A percentile compares a stretch with the other conserved stretches of the same genome.
These are phyloP conservation scores for Pythium coloratum DNA, from an alignment of 352 stramenopile genomes.

Conservation along the genomic window DNA sequence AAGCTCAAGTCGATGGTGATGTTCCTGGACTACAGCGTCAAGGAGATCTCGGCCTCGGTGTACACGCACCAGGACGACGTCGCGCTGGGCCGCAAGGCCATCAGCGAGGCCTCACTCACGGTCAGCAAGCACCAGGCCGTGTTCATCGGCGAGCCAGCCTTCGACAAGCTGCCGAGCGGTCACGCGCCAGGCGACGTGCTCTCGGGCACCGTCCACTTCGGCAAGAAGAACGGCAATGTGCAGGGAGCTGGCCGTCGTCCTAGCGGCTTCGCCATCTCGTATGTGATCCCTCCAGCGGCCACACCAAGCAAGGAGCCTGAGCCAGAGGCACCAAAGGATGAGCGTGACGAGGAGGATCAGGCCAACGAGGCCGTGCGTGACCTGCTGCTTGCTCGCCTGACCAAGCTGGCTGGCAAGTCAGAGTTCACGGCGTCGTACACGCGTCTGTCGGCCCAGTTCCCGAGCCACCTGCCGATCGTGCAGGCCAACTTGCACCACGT, in stretches of 20 bases:
- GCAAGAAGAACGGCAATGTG: slow-evolving; percentile 66
- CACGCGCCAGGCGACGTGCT: slow-evolving; percentile 61
- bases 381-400: slow-evolving; percentile 61
- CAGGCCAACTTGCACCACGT: slow-evolving; percentile 77
- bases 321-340: slow-evolving; percentile 65
- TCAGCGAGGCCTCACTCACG: slow-evolving; percentile 48
- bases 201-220: slow-evolving; percentile 69
- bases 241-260: slow-evolving; percentile 63
- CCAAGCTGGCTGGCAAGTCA: slow-evolving; percentile 68
- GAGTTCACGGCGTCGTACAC: slow-evolving; percentile 58
- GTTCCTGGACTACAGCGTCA: slow-evolving; percentile 71
- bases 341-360: slow-evolving; percentile 62
- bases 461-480: slow-evolving; percentile 55
- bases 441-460: slow-evolving; percentile 52
- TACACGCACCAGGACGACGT: slow-evolving; percentile 71
- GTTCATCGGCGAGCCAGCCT: slow-evolving; percentile 70
- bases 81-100: slow-evolving; percentile 52
- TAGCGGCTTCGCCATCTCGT: slow-evolving; percentile 69
- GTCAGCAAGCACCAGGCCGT: slow-evolving; percentile 63
- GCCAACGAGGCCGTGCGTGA: slow-evolving; percentile 76
- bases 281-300: slow-evolving; percentile 66
- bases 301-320: slow-evolving; percentile 61
- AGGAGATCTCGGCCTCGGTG: slow-evolving; percentile 62
- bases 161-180: slow-evolving; percentile 69
- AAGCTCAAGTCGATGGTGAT: slow-evolving; percentile 81